A percentile compares a stretch with the other conserved stretches of the same genome.
These are phyloP conservation scores for Aspergillus novoparasiticus DNA, from an alignment of 2,329 filamentous ascomycete genomes.

Conservation along the genomic window DNA sequence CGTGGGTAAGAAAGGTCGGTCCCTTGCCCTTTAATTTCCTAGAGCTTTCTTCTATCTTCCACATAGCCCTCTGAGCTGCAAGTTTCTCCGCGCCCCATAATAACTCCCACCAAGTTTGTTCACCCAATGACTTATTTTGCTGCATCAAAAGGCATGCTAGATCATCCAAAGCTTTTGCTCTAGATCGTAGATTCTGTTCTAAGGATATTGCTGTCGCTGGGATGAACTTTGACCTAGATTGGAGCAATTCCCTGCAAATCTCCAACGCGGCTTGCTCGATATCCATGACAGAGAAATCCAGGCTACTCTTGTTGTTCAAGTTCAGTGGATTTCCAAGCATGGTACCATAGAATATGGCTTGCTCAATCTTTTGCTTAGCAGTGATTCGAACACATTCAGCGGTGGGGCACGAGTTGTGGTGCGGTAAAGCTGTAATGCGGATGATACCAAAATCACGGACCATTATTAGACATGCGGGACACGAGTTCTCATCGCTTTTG, in stretches of 20 bases:
- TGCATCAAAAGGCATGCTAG: constrained; percentile 72
- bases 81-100: constrained; percentile 92
- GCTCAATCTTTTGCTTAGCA: constrained; percentile 86
- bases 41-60: constrained; percentile 76
- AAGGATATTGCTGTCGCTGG: constrained; percentile 73
- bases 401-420: constrained; percentile 49
- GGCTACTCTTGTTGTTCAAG: constrained; percentile 69
- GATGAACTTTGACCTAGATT: constrained; percentile 74
- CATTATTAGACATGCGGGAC: constrained; percentile 54
- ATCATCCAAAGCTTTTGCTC: constrained; percentile 72
- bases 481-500: constrained; percentile 38
- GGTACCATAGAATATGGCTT: constrained; percentile 89
- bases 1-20: constrained; percentile 71
- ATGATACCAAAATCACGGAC: constrained; percentile 61
- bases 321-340: constrained; percentile 84
- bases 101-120: constrained; percentile 73
- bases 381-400: constrained; percentile 59
- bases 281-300: constrained; percentile 69
- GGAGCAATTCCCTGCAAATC: constrained; percentile 80
- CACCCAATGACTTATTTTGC: constrained; percentile 65
- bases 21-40: constrained; percentile 62
- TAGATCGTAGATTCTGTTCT: constrained; percentile 75
- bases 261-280: constrained; percentile 74
- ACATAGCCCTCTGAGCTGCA: constrained; percentile 75
- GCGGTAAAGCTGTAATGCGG: constrained; percentile 51